Base-by-base conservation (phyloP, 495 filamentous ascomycete species). In the Neurospora sp. region DNA sequence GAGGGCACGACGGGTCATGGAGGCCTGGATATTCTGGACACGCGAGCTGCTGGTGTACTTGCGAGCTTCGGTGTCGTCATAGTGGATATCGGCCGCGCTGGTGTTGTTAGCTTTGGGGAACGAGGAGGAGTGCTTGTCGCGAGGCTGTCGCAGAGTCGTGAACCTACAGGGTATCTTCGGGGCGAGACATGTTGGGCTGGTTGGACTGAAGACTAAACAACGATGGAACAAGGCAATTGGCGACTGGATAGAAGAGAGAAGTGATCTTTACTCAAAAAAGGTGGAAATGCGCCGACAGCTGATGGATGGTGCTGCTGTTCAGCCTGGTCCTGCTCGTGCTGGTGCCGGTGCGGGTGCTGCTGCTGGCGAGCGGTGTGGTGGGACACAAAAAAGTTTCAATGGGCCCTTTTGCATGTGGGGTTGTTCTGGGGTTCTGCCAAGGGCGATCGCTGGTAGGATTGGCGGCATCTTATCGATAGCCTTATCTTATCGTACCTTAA, bases 11-110 rank as follows among this genome's bases (percentile, higher is more conserved):
- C 92, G 85, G 40, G 96, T 96, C 96, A 99, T 99, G 70, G 90
- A 87, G 16, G 94, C 91, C 82, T 99, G 96, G 80, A 99, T 96
- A 75, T 92, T 93, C 77, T 94, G 91, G 78, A 99, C 98, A 71
- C 96, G 94, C 22, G 94, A 97, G 71, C 89, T 93, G 39, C 95
- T 97, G n/a, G 96, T 99, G 84, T 99, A 99, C 85, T 97, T 95
- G 80, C 91, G 91, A 16, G 96, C 94, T 85, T 97, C 94, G 85
- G 88, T 87, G 82, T 98, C 96, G 84, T 97, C 92, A 85, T 99
- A 99, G 85, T 95, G 96, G 76, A 98, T 89, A 84, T 99, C 96
- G 73, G 96, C 94, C 69, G 93, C 92, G 76, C 94, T 97, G 77
- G 72, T 70, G 38, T 61, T 39, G 74, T 74, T 68, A 77, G 73